Base-by-base conservation (phyloP, 176 grass and related monocot genomes). In the Triticum urartu region DNA sequence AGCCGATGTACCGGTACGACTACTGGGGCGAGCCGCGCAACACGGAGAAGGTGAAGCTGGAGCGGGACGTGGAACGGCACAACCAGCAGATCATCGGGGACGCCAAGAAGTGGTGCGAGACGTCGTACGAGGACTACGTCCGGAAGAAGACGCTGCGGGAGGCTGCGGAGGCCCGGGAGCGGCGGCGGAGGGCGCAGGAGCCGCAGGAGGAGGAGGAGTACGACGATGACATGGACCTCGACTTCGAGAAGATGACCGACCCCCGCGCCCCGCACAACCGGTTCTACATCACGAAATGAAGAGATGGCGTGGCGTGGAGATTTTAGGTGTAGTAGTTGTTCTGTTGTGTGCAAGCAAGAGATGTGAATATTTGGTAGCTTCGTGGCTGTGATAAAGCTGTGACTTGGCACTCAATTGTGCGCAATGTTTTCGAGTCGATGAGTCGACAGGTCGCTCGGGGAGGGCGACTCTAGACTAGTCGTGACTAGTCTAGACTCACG, bases 61-160 rank as follows among this genome's bases (percentile, higher is more conserved):
- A 91, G 86, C 75, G 79, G 56, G 85, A 85, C 0, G 74, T 86
- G n/a, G 84, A 94, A 68, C 71, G 75, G 22, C 91, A 95, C 21
- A 92, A 95, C 50, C 69, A 67, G 74, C 83, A 83, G 39, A 72
- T 95, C 39, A 30, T 98, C 14, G 93, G 93, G 11, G 91, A 79
- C 15, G 91, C 83, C 6, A 91, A 82, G n/a, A 91, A 95, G 71
- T 95, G 96, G 96, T 94, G 91, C 0, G 96, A 95, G 25, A 92
- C 91, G 88, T 94, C 90, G 0, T 95, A 92, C 5, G 85, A 95
- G 15, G 88, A 93, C 11, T 91, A 91, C 26, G 82, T 92, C 25
- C 60, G 58, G 61, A 84, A 88, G 75, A 85, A 85, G 84, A 35
- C 62, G 35, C 54, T 7, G 1, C 11, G 80, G 79, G 84, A 94